Evolutionary conservation across 495 filamentous ascomycete genomes (phyloP), one percentile per base, ranked within the genome.

Genomic region (Neurospora sp.): DNA sequence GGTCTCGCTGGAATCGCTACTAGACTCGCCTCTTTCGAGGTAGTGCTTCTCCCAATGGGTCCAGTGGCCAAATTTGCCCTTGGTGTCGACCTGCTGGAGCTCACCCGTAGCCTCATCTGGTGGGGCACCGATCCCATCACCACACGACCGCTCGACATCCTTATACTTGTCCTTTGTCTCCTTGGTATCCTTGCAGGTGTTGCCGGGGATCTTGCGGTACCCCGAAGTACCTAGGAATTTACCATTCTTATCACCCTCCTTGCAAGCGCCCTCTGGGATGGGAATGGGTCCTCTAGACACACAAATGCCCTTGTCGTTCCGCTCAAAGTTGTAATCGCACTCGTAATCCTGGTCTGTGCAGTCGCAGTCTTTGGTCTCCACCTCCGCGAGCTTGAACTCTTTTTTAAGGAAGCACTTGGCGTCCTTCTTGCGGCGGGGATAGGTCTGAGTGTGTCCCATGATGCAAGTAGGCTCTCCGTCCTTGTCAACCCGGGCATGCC

Each of bases 381-480:
- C 86, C 20, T 84, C 75, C 1, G 91, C 87, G 73, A 94, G 91
- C 76, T 94, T 88, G 82, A 94, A 97, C 68, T 93, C 88, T 76
- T 95, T 85, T 72, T 91, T 92, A 71, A 98, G 87, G 82, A 97
- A 97, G 82, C 96, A 99, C 71, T 97, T 87, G 1, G 90, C 89
- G 77, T 94, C 90, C 74, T 91, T 88, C 82, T 96, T 97, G 38
- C 96, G 88, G 72, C 96, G 88, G 27, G 83, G 85, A 81, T 89
- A 99, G 75, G 84, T 92, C 80, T 98, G 94, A 72, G 89, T 94
- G 75, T 95, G 94, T 8, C 96, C 96, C 96, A 98, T 98, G 74
- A 99, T 84, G 79, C 96, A 99, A 53, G 90, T 91, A 20, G 93
- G 88, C 35, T 96, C 86, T 3, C 90, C 90, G 1, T 97, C 86